Base-by-base conservation (phyloP, 257 asterid species). In the Solanum bukasovii region DNA sequence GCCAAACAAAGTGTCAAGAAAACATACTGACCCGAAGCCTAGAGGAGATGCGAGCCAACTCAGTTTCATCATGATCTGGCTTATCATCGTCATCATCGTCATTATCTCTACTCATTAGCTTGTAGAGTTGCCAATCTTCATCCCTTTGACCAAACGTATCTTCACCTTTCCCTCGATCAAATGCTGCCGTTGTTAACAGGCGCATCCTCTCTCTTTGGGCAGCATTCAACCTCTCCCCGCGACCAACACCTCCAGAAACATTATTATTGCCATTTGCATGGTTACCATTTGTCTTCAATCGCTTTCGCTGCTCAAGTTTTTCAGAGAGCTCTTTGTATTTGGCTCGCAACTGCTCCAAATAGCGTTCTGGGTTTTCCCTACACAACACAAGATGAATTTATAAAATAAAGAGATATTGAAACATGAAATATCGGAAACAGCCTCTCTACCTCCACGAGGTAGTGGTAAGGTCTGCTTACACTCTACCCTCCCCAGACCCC, bases 101-200 rank as follows among this genome's bases (percentile, higher is more conserved):
- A 82, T 96, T 96, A 90, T 94, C 99, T 91, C 89, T 90, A 88
- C 99, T 94, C 99, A 96, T 97, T 77, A 93, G 94, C 93, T 97
- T 97, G 96, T 97, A 97, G 56, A 97, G 98, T 90, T 96, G 98
- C 99, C 99, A 97, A 90, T 97, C 99, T 89, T 97, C 99, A 87
- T 97, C 99, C 90, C 81, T 96, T 37, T 93, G 89, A 52, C 99
- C 99, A 81, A 97, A 97, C 87, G 99, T 96, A 87, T 97, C 99
- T 93, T 97, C 99, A 82, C 99, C 99, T 90, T 97, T 97, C 71
- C 99, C 99, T 27, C 99, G 93, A 91, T 97, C 99, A 90, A 95
- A 97, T 91, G 99, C 99, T 33, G 99, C 99, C 23, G 99, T 92
- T n/a, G 99, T 93, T 92, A 97, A 91, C 86, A 97, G 96, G 83